These are phyloP conservation scores for Heliocybe sulcata DNA, from an alignment of 1,284 basidiomycete species.

Conservation along the genomic window DNA sequence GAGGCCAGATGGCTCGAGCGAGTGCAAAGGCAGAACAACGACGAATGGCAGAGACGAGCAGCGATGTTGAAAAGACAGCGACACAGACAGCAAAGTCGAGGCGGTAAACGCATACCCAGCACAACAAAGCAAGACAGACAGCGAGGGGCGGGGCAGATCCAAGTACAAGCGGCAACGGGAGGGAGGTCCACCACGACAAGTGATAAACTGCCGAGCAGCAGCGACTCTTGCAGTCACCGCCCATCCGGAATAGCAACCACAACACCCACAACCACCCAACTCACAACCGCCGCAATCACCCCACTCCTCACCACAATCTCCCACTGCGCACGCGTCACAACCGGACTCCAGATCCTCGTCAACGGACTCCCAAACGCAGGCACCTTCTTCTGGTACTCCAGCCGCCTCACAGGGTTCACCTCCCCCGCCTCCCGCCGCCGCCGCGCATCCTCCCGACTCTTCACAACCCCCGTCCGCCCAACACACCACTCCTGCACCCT, in stretches of 20 bases:
- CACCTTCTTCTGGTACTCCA: conserved; percentile 25
- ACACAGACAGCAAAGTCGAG: too few species aligned
- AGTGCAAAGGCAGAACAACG: too few species aligned
- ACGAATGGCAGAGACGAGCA: too few species aligned
- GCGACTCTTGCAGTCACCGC: not conserved
- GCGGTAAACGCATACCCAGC: too few species aligned
- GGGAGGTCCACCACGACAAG: not conserved
- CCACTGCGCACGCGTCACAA: conserved; percentile 72
- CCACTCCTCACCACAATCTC: conserved; percentile 49
- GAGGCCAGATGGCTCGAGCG: too few species aligned
- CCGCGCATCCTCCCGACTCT: not conserved
- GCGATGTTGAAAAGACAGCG: too few species aligned
- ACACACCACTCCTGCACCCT: not conserved
- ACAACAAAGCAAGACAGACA: too few species aligned
- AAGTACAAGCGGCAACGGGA: not conserved
- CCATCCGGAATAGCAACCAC: conserved; percentile 20
- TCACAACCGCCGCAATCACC: conserved; percentile 22
- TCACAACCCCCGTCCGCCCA: not conserved
- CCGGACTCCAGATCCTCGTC: conserved; percentile 60
- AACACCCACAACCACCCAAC: conserved; percentile 19
- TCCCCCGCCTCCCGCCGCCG: not conserved
- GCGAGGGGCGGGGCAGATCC: too few species aligned
- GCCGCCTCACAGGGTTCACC: not conserved
- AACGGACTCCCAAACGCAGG: conserved; percentile 65
- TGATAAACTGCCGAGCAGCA: too few species aligned